Conservation (phyloP, 306 rosid species). For the Bauhinia variegata region DNA sequence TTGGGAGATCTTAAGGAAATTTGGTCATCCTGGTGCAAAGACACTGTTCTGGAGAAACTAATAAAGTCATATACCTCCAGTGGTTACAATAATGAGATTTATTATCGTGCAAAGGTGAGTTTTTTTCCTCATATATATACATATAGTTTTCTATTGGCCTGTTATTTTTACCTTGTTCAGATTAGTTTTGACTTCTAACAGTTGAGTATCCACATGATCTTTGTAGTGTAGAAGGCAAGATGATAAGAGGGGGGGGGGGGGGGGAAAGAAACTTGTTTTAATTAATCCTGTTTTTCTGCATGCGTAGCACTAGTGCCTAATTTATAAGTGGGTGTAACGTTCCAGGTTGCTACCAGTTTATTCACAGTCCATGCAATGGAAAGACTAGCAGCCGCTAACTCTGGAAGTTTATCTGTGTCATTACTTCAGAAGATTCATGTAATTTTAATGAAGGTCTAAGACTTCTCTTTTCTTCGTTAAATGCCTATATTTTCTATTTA, state of each 20-base stretch:
- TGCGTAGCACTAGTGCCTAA: no score
- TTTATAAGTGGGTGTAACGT: conserved; percentile 28
- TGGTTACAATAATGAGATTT: conserved; percentile 51
- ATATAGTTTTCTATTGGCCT: conserved; percentile 6
- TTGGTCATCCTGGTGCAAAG: conserved; percentile 62
- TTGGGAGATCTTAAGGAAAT: conserved; percentile 54
- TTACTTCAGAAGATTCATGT: conserved; percentile 68
- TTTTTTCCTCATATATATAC: neutral
- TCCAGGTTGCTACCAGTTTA: conserved; percentile 80
- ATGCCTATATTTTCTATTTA: conserved; percentile 20
- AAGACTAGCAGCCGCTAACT: conserved; percentile 58
- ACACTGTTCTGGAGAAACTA: conserved; percentile 65
- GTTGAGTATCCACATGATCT: conserved; percentile 20
- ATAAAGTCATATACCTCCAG: conserved; percentile 59
- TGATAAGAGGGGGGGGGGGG: no score
- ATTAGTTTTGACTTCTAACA: conserved; percentile 27
- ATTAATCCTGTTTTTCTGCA: no score
- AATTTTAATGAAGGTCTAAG: conserved; percentile 61
- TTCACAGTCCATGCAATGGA: conserved; percentile 75
- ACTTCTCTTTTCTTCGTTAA: conserved; percentile 15
- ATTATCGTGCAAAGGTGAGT: conserved; percentile 70
- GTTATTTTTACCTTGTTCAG: conserved; percentile 4
- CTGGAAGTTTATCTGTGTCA: conserved; percentile 81
- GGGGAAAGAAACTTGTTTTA: no score
- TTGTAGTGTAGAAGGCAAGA: neutral